Evolutionary conservation across 2,329 filamentous ascomycete species (phyloP).

Genomic region (Decorospora gaudefroyi): DNA sequence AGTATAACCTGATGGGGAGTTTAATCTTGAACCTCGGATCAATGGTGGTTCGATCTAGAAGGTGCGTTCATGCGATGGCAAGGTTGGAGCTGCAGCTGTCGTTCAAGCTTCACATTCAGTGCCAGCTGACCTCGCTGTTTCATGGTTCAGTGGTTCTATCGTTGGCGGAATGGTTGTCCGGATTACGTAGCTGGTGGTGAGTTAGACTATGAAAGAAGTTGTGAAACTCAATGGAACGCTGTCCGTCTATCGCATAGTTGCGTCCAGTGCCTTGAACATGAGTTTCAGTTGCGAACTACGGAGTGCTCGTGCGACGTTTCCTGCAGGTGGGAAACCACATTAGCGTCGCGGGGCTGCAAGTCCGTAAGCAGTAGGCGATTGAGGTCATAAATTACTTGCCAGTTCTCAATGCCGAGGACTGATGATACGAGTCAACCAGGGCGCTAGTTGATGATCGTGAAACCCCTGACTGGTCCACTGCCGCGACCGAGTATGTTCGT

Average conservation of each 20-base stretch:
- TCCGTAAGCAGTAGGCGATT: background rate
- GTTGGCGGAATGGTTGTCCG: too few species aligned
- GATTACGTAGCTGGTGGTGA: too few species aligned
- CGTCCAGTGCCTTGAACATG: background rate
- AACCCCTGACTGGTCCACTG: conserved; percentile 1
- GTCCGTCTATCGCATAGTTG: background rate
- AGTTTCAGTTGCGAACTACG: conserved; percentile 7
- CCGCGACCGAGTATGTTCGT: too few species aligned
- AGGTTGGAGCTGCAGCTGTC: too few species aligned
- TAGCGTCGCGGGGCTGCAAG: background rate
- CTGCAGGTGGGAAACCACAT: background rate
- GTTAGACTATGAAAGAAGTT: background rate
- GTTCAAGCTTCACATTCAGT: too few species aligned
- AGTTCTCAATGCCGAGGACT: conserved; percentile 11
- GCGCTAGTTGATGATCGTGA: conserved; percentile 2
- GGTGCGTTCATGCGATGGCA: too few species aligned
- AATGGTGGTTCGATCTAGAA: too few species aligned
- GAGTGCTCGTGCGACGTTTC: conserved; percentile 6
- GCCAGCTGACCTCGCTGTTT: too few species aligned
- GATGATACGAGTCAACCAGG: conserved; percentile 4
- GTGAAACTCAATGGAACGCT: background rate
- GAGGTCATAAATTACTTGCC: background rate
- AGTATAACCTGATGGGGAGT: background rate
- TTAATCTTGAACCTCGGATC: too few species aligned
- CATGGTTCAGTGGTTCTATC: too few species aligned